phyloP scores from a whole-genome alignment of 1,284 basidiomycete species.

The Rhizoctonia solani region DNA sequence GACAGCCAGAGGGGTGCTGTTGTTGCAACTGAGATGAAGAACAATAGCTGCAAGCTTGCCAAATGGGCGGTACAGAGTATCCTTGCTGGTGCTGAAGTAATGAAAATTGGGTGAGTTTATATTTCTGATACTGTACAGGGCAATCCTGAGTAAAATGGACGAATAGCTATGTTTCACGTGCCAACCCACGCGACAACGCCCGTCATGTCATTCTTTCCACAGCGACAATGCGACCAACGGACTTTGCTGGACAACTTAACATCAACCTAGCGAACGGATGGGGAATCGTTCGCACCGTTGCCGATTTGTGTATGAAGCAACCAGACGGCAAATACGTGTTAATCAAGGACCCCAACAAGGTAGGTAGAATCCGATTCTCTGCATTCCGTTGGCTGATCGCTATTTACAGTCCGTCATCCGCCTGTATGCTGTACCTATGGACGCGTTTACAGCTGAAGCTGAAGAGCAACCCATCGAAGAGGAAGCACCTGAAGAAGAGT shows the following conservation, averaged over 20 bases:
- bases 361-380: conserved; percentile 48
- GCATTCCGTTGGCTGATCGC: conserved; percentile 13
- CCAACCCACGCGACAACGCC: conserved; percentile 90
- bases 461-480: conserved; percentile 58
- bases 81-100: conserved; percentile 91
- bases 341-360: conserved; percentile 96
- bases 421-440: conserved; percentile 87
- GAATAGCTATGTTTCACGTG: conserved; percentile 86
- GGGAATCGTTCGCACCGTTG: conserved; percentile 96
- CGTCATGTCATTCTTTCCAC: conserved; percentile 96
- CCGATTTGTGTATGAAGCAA: conserved; percentile 91
- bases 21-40: conserved; percentile 99
- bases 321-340: conserved; percentile 96
- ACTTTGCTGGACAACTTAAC: conserved; percentile 95
- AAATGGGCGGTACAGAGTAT: conserved; percentile 97
- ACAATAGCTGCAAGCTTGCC: conserved; percentile 97
- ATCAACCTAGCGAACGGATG: conserved; percentile 95
- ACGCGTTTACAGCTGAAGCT: conserved; percentile 75
- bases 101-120: conserved; percentile 90
- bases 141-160: not conserved
- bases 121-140: not conserved
- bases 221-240: conserved; percentile 90
- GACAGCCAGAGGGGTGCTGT: conserved; percentile 98
- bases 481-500: conserved; percentile 38
- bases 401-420: conserved; percentile 81